These are phyloP conservation scores for Gentiana dahurica DNA, from an alignment of 257 asterid species.

Conservation along the genomic window DNA sequence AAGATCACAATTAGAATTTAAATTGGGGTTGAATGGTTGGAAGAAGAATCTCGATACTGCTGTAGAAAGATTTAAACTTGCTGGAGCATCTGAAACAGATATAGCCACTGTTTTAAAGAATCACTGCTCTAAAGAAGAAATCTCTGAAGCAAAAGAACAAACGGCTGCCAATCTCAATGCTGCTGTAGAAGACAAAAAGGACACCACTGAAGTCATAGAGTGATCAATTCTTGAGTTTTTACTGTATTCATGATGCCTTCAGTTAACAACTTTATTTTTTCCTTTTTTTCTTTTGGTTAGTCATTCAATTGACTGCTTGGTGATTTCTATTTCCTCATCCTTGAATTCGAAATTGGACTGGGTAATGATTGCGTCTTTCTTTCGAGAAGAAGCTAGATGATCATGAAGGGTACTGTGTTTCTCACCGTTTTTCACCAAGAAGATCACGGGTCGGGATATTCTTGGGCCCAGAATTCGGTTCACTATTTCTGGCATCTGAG, in stretches of 20 bases:
- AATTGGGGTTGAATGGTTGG: conserved; percentile 70
- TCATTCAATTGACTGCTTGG: no score
- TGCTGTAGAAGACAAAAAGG: conserved; percentile 16
- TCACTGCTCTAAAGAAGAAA: conserved; percentile 68
- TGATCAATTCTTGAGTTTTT: conserved; percentile 3
- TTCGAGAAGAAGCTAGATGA: conserved; percentile 3
- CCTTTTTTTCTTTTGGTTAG: no score
- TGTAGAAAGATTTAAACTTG: conserved; percentile 69
- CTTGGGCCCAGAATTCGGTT: not conserved
- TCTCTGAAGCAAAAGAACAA: conserved; percentile 23
- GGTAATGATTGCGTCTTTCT: not conserved
- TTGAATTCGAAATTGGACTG: conserved; percentile 6
- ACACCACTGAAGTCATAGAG: conserved; percentile 8
- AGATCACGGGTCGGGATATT: not conserved
- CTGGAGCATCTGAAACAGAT: conserved; percentile 92
- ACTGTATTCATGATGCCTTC: conserved; percentile 1
- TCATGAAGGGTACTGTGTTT: not conserved
- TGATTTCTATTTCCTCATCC: not conserved
- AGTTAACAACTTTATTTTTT: not conserved
- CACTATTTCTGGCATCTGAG: no score
- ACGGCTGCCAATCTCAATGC: conserved; percentile 20
- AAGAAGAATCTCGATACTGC: conserved; percentile 70
- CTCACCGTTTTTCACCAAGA: not conserved
- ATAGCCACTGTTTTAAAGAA: conserved; percentile 65
- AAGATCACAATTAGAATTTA: conserved; percentile 81